Conservation (phyloP, 139 green algal genomes). For the Chlorella sp. region DNA sequence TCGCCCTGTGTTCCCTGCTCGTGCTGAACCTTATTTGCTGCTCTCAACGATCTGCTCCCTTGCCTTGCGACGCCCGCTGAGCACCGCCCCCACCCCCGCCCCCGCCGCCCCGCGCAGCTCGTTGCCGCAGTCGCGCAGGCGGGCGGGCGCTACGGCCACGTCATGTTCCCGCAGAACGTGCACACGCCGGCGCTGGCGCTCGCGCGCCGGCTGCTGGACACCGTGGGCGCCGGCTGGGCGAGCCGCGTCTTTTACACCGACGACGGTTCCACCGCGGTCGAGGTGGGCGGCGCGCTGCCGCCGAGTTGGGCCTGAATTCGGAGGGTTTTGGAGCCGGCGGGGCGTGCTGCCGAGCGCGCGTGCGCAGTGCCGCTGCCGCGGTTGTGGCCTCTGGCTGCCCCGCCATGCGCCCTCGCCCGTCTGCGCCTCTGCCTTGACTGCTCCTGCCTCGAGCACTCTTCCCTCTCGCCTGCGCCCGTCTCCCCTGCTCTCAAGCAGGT, state of each 20-base stretch:
- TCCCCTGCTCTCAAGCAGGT: constrained; percentile 29
- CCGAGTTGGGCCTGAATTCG: too few species aligned
- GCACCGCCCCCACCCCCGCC: background rate
- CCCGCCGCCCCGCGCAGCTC: constrained; percentile 41
- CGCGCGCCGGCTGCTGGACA: constrained; percentile 54
- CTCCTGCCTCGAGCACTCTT: too few species aligned
- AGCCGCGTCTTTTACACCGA: constrained; percentile 88
- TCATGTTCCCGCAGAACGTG: constrained; percentile 92
- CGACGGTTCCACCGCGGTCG: constrained; percentile 89
- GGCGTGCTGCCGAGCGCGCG: too few species aligned
- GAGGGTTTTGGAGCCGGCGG: too few species aligned
- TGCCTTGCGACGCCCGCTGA: background rate
- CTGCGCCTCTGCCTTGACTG: too few species aligned
- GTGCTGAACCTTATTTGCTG: too few species aligned
- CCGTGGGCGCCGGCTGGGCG: constrained; percentile 78
- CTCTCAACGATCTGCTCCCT: too few species aligned
- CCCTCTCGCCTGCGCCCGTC: too few species aligned
- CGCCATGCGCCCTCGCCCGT: too few species aligned
- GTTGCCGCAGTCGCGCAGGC: constrained; percentile 64
- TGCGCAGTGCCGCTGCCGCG: too few species aligned
- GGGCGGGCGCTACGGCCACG: constrained; percentile 88
- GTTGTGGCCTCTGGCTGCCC: too few species aligned
- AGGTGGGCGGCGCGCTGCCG: constrained; percentile 46
- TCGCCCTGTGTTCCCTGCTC: too few species aligned
- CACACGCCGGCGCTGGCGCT: constrained; percentile 67